Evolutionary conservation across 805 yeast genomes (phyloP), one percentile per base, ranked within the genome.

Genomic region (Saturnispora serradocipensis): DNA sequence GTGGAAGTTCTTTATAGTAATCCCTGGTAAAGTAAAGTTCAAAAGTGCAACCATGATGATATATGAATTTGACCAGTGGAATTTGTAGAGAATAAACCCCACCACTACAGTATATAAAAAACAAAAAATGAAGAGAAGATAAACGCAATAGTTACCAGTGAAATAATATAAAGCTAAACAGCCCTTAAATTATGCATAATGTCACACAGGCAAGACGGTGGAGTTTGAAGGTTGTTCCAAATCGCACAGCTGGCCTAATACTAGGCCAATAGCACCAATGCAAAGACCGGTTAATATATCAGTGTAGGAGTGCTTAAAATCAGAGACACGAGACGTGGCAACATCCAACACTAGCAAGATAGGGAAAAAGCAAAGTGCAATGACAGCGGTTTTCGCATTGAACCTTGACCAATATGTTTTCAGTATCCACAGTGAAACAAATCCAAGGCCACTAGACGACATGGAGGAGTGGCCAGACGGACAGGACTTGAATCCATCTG

Each of bases 291-390:
- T 60, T 0, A 84, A 57, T 4, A 91, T 83, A 66, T 93, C 98
- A 18, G 82, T 71, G 62, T 84, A 87, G 67, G 89, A 97, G 62
- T 93, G 98, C 65, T 96, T 77, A 67, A 89, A 90, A 68, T 91
- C 98, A 58, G 84, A 83, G 1, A 95, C 85, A 57, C 98, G 75
- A 48, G 90, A 78, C n/a, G 56, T 51, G 3, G 32, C 48, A 11
- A 56, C 45, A 28, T 56, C 58, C 10, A 56, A 20, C 13, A 53
- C 52, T 10, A 56, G 9, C 4, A 56, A 20, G 1, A 52, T 59
- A 1, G 91, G 91, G 15, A 73, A 25, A 11, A 67, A 60, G 32
- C 56, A 58, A 10, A 60, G 30, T 25, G 62, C 35, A 11, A 56
- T 50, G 3, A 50, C 15, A 8, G 50, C 15, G 11, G 18, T 24